Evolutionary conservation across 768 basidiomycete genomes (phyloP).

Genomic region (Lactarius vividus): DNA sequence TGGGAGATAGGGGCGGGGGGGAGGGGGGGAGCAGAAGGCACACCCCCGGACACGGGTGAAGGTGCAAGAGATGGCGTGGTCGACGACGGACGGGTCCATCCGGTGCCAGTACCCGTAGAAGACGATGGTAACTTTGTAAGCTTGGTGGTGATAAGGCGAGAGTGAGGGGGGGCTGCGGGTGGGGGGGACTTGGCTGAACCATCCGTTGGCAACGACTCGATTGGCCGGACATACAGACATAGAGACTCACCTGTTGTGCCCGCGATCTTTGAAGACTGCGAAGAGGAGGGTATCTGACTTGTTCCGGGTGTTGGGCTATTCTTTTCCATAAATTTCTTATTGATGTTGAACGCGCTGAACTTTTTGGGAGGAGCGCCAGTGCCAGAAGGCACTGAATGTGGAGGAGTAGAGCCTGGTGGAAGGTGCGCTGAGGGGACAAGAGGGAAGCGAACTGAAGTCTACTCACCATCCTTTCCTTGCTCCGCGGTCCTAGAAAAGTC

Average conservation of each 20-base stretch:
- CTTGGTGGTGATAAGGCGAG: constrained; percentile 84
- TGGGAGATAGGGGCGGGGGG: constrained; percentile 29
- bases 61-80: constrained; percentile 58
- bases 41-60: constrained; percentile 42
- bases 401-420: constrained; percentile 20
- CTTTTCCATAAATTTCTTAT: constrained; percentile 96
- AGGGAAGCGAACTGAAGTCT: constrained; percentile 3
- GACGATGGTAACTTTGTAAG: constrained; percentile 66
- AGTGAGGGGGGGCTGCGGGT: constrained; percentile 58
- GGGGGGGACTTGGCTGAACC: constrained; percentile 54
- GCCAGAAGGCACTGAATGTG: constrained; percentile 24
- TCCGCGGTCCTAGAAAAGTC: constrained; percentile 22
- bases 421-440: constrained; percentile 3
- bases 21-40: constrained; percentile 39
- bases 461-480: constrained; percentile 19
- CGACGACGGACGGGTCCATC: constrained; percentile 80
- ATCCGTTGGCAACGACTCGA: constrained; percentile 6
- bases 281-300: constrained; percentile 43
- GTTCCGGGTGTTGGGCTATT: constrained; percentile 59
- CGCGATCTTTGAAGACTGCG: constrained; percentile 48
- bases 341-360: constrained; percentile 88
- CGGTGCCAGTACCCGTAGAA: constrained; percentile 55
- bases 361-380: constrained; percentile 66
- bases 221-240: background rate
- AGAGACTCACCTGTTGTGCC: constrained; percentile 48